Evolutionary conservation across 2,329 filamentous ascomycete genomes (phyloP).

Genomic region (Myriangium duriaei): DNA sequence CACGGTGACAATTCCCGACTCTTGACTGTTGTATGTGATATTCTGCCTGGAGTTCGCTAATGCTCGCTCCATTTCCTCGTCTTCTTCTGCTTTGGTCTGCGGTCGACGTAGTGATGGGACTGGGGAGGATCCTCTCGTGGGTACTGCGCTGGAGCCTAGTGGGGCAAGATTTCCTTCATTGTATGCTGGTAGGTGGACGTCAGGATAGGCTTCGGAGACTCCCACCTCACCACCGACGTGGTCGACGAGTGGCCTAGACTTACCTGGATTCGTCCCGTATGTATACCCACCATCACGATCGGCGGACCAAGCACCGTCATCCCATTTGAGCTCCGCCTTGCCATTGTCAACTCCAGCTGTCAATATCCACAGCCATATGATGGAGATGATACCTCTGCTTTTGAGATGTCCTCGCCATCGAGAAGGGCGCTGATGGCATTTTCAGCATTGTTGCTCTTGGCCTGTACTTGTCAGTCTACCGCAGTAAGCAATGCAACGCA

Average conservation of each 20-base stretch:
- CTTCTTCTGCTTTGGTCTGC: slow-evolving; percentile 19
- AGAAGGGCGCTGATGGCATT: slow-evolving; percentile 20
- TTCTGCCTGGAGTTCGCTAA: slow-evolving; percentile 17
- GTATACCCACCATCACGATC: slow-evolving; percentile 20
- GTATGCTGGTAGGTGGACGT: slow-evolving; percentile 10
- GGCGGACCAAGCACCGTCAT: slow-evolving; percentile 17
- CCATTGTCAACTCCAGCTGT: background rate
- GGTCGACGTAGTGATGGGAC: slow-evolving; percentile 17
- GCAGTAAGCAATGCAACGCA: slow-evolving; percentile 20
- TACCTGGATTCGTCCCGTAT: slow-evolving; percentile 9
- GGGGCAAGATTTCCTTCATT: slow-evolving; percentile 17
- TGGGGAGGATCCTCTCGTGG: slow-evolving; percentile 20
- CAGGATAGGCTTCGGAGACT: too few relatives aligned
- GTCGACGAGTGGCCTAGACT: too few relatives aligned
- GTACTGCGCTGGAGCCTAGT: slow-evolving; percentile 19
- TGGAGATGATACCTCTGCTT: slow-evolving; percentile 13
- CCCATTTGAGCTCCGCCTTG: slow-evolving; percentile 16
- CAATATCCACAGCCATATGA: background rate
- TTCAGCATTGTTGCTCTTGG: slow-evolving; percentile 20
- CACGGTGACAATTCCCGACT: slow-evolving; percentile 32
- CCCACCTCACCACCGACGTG: too few relatives aligned
- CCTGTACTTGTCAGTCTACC: slow-evolving; percentile 12
- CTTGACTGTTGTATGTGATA: slow-evolving; percentile 27
- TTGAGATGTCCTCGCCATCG: slow-evolving; percentile 20
- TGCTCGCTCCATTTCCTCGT: slow-evolving; percentile 18